Evolutionary conservation across 345 rosid genomes (phyloP).

Genomic region (Murraya koenigii): DNA sequence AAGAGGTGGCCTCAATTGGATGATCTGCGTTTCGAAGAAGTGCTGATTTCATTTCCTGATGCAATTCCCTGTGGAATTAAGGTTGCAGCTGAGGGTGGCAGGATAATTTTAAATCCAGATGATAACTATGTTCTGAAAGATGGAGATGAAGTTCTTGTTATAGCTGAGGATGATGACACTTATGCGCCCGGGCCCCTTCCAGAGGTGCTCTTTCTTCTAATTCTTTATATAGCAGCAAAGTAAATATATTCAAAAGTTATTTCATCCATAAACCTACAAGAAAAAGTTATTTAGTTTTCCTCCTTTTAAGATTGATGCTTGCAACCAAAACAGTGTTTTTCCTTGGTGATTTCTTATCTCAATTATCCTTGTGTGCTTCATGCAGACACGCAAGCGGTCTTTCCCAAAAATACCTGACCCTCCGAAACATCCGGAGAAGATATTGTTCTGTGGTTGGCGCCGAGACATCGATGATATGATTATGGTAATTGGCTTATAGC

Average conservation of each 20-base stretch:
- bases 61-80: conserved; percentile 89
- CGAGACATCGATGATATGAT: conserved; percentile 98
- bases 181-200: conserved; percentile 86
- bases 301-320: background rate
- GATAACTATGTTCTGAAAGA: conserved; percentile 61
- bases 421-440: conserved; percentile 90
- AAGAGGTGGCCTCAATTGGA: conserved; percentile 86
- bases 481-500: conserved; percentile 40
- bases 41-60: conserved; percentile 78
- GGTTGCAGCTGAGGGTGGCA: conserved; percentile 74
- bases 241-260: background rate
- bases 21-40: conserved; percentile 67
- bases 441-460: conserved; percentile 93
- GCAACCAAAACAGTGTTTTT: background rate
- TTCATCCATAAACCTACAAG: background rate
- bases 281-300: background rate
- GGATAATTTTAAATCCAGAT: conserved; percentile 76
- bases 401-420: conserved; percentile 66
- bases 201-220: conserved; percentile 46
- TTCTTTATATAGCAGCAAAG: conserved; percentile 4
- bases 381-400: conserved; percentile 52
- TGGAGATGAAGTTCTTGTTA: conserved; percentile 92
- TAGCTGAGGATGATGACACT: conserved; percentile 95
- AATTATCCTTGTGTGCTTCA: conserved; percentile 7
- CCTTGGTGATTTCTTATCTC: conserved; percentile 10